Conservation (phyloP, 768 basidiomycete species). For the Gyrodon lividus region DNA sequence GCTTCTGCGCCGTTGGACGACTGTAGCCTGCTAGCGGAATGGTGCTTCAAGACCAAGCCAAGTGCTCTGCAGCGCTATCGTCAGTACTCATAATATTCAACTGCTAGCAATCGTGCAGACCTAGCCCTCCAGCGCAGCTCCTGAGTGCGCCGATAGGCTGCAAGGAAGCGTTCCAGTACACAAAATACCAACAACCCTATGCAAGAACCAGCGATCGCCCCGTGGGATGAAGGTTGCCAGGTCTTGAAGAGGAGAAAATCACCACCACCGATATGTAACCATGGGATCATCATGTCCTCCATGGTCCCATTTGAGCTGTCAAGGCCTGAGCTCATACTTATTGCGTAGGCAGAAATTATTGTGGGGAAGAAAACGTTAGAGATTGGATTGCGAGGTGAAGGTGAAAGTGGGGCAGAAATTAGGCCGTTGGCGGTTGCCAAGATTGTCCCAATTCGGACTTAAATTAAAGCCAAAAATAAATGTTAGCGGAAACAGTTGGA, state of each 20-base stretch:
- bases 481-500: no score
- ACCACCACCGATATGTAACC: slow-evolving; percentile 64
- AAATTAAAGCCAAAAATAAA: no score
- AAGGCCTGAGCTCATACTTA: slow-evolving; percentile 6
- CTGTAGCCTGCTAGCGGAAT: background rate
- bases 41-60: slow-evolving; percentile 1
- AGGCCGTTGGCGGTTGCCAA: background rate
- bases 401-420: no score
- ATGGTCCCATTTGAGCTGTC: slow-evolving; percentile 10
- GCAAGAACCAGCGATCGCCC: slow-evolving; percentile 74
- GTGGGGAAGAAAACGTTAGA: background rate
- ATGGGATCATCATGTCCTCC: slow-evolving; percentile 56
- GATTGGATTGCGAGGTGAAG: background rate
- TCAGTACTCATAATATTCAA: background rate
- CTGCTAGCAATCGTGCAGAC: slow-evolving; percentile 35
- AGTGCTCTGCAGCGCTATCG: slow-evolving; percentile 9
- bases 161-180: slow-evolving; percentile 67
- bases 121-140: slow-evolving; percentile 58
- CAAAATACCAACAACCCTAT: slow-evolving; percentile 68
- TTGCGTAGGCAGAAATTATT: background rate
- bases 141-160: slow-evolving; percentile 51
- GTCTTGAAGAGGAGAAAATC: slow-evolving; percentile 66
- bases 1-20: background rate
- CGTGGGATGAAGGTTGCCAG: slow-evolving; percentile 66
- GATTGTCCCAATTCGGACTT: background rate